Evolutionary conservation across 2,329 filamentous ascomycete species (phyloP), one percentile per base, ranked within the genome.

Genomic region (Ophiostoma ips): DNA sequence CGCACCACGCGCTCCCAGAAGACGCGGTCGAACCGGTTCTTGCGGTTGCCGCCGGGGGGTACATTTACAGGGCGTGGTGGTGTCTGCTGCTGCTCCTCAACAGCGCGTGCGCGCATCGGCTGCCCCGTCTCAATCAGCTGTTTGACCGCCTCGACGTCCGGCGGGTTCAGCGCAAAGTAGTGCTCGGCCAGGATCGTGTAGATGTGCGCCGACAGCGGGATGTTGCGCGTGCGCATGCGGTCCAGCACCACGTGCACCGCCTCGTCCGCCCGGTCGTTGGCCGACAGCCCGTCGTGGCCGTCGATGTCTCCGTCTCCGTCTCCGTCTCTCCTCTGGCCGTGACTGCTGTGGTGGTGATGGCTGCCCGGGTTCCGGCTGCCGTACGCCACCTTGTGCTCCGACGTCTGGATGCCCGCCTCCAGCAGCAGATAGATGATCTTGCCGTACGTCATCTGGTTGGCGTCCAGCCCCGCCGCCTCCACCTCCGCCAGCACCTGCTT

Each of bases 101-200:
- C 13, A n/a, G n/a, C n/a, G n/a, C n/a, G n/a, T n/a, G n/a, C n/a
- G n/a, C n/a, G n/a, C n/a, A n/a, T n/a, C n/a, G 50, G 53, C 12
- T 44, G 33, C 15, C 53, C 68, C 59, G 84, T 75, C 19, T 69
- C 65, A 18, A 87, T 76, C 3, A 89, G 67, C 0, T 63, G 61
- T 35, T 77, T 72, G n/a, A 86, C 72, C 13, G 76, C 74, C 2
- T 66, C 63, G 30, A 84, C 65, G 56, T 84, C 71, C 0, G 81
- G 78, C 2, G 77, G 76, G 1, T 65, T 54, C 47, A 70, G 71
- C 9, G 68, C 59, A 60, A 89, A 83, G 60, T 81, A 82, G 60
- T 83, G 71, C 43, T 81, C 75, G 43, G 84, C 68, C 18, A 92
- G 73, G 58, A 82, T 84, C 21, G 84, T 89, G 67, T 84, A 84